Base-by-base conservation (phyloP, 306 rosid genomes). In the Corylus americana region DNA sequence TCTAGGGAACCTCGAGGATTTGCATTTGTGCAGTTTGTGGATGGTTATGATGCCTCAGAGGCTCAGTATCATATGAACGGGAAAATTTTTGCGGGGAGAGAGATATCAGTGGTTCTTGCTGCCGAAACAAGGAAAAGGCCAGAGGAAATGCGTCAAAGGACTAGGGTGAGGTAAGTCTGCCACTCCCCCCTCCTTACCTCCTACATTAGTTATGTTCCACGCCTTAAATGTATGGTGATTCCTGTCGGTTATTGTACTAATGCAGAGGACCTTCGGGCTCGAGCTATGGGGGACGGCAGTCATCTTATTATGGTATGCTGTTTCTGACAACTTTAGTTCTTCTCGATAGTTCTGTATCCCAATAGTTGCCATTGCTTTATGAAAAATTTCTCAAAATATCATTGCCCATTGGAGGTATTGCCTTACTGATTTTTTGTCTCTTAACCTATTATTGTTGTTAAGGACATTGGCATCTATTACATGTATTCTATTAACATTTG, bases 41-140 rank as follows among this genome's bases (percentile, higher is more conserved):
- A 96, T 90, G 50, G 94, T 18, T 87, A 93, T 75, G 99, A 93
- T 3, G 99, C 98, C 70, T 90, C 97, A 8, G 99, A 96, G 85
- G 99, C 99, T 71, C 99, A 96, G 76, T 93, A 96, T 85, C 97
- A 96, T 78, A 93, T 96, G 98, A 93, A 96, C 77, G 93, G 99
- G 67, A 86, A 91, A 77, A 90, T 86, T 48, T 93, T 96, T 89
- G 99, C 98, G 77, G 98, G 99, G 72, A 88, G 99, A 83, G 99
- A 96, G 95, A 96, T 96, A 83, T 77, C 94, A 18, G 99, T 96
- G 31, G 99, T 93, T 69, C 84, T 96, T 74, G 99, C 99, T 55
- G 91, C 97, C 22, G 98, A 96, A 90, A 79, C 96, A 16, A 91
- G 99, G 87, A 96, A 96, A 90, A 91, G 98, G 79, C 99, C 99